A percentile compares a stretch with the other conserved stretches of the same genome.
phyloP scores from a whole-genome alignment of 805 yeast genomes.

The Lachancea mirantina region DNA sequence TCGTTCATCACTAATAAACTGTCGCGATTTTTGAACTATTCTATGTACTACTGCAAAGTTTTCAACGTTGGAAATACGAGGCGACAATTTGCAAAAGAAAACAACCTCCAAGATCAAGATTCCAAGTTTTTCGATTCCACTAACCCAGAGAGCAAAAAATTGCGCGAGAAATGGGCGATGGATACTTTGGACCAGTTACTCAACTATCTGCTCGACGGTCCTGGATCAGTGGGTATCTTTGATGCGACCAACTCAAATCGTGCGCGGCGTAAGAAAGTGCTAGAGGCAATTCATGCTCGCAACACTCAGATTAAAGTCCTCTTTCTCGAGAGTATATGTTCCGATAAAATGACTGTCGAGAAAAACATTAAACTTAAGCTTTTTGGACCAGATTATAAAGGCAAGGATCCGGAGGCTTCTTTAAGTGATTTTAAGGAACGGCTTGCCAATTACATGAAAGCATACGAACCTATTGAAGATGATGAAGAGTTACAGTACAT shows the following conservation, averaged over 20 bases:
- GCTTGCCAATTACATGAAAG: slow-evolving; percentile 74
- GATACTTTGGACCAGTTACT: slow-evolving; percentile 81
- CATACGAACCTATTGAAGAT: slow-evolving; percentile 85
- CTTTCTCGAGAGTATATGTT: slow-evolving; percentile 81
- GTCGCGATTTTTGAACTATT: slow-evolving; percentile 86
- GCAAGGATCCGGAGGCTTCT: slow-evolving; percentile 78
- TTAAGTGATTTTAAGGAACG: slow-evolving; percentile 76
- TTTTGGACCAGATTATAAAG: slow-evolving; percentile 86
- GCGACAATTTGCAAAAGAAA: slow-evolving; percentile 50
- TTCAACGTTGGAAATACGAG: slow-evolving; percentile 96
- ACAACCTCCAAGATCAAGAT: slow-evolving; percentile 42
- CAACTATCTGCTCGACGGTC: slow-evolving; percentile 70
- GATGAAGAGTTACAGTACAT: slow-evolving; percentile 72
- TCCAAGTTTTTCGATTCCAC: slow-evolving; percentile 85
- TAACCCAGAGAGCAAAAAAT: slow-evolving; percentile 51
- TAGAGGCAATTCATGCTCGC: slow-evolving; percentile 49
- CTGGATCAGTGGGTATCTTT: slow-evolving; percentile 88
- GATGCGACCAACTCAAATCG: slow-evolving; percentile 79
- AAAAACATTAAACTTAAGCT: slow-evolving; percentile 78
- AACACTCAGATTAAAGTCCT: slow-evolving; percentile 66
- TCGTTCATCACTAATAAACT: slow-evolving; percentile 88
- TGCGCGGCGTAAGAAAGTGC: slow-evolving; percentile 51
- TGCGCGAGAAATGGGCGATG: slow-evolving; percentile 94
- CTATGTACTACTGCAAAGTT: slow-evolving; percentile 82
- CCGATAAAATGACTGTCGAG: slow-evolving; percentile 71